phyloP scores from a whole-genome alignment of 306 rosid genomes.

The Prunus dulcis region DNA sequence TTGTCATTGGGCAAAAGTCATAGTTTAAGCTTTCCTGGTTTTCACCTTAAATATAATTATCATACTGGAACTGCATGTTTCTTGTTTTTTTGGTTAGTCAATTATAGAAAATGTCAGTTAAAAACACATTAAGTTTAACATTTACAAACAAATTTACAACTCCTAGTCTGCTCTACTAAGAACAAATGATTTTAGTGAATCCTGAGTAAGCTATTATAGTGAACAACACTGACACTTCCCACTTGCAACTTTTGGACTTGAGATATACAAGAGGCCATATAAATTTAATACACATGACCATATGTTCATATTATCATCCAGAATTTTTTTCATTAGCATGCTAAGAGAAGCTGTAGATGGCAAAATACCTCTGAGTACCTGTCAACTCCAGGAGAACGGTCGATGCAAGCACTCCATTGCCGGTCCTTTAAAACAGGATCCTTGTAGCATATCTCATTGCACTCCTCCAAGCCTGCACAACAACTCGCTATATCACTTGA shows the following conservation, averaged over 20 bases:
- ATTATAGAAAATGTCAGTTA: background rate
- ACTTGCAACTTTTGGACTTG: background rate
- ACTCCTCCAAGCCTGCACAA: constrained; percentile 67
- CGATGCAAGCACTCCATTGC: constrained; percentile 95
- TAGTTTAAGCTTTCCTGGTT: background rate
- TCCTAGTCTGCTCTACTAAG: background rate
- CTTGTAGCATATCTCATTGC: constrained; percentile 80
- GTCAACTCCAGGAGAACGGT: constrained; percentile 88
- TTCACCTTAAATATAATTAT: background rate
- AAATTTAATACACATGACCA: background rate
- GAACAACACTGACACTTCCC: background rate
- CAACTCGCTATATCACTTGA: background rate
- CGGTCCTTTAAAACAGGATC: constrained; percentile 88
- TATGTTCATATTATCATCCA: background rate
- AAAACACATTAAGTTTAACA: no score
- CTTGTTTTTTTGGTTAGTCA: no score
- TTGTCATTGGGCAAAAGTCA: background rate
- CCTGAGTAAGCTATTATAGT: background rate
- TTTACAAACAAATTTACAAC: no score
- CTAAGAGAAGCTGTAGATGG: background rate
- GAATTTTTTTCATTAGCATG: background rate
- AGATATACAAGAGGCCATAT: background rate
- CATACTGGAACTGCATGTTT: background rate
- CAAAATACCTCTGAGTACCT: constrained; percentile 62
- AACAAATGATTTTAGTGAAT: background rate